Evolutionary conservation across 2,329 filamentous ascomycete species (phyloP).

Genomic region (Ciborinia camelliae): DNA sequence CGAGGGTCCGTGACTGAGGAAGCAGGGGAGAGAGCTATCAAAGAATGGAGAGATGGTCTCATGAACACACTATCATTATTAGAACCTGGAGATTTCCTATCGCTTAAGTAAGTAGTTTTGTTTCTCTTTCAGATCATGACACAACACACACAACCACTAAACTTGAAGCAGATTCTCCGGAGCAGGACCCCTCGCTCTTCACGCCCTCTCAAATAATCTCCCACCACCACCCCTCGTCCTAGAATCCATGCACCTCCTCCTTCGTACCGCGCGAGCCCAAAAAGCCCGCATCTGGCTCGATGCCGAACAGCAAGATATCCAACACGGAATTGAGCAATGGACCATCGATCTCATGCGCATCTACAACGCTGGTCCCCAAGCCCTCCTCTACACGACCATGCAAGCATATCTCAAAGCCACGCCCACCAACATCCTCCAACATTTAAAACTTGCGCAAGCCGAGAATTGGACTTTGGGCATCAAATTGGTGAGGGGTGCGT

Average conservation of each 20-base stretch:
- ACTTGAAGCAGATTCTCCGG: conserved; percentile 44
- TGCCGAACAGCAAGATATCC: conserved; percentile 52
- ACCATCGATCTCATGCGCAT: conserved; percentile 51
- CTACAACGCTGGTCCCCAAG: conserved; percentile 45
- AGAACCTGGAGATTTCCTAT: conserved; percentile 49
- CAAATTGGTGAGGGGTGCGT: conserved; percentile 53
- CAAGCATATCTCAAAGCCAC: conserved; percentile 52
- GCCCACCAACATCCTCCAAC: conserved; percentile 43
- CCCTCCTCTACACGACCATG: conserved; percentile 49
- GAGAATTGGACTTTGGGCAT: conserved; percentile 50
- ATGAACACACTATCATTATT: conserved; percentile 52
- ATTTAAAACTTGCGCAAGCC: conserved; percentile 44
- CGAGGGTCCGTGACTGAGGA: conserved; percentile 1
- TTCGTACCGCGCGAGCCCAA: conserved; percentile 27
- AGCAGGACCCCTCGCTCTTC: conserved; percentile 44
- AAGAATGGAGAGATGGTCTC: conserved; percentile 49
- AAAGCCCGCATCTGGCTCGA: conserved; percentile 48
- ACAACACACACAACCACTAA: neutral
- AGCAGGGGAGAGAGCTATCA: conserved; percentile 15
- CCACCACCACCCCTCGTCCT: conserved; percentile 44
- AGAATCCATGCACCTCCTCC: conserved; percentile 40
- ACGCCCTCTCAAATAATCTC: conserved; percentile 41
- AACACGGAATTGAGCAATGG: conserved; percentile 51
- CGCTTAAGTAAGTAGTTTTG: conserved; percentile 50
- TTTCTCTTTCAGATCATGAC: neutral